These are phyloP conservation scores for Ustilago tritici DNA, from an alignment of 1,284 basidiomycete species.

Conservation along the genomic window DNA sequence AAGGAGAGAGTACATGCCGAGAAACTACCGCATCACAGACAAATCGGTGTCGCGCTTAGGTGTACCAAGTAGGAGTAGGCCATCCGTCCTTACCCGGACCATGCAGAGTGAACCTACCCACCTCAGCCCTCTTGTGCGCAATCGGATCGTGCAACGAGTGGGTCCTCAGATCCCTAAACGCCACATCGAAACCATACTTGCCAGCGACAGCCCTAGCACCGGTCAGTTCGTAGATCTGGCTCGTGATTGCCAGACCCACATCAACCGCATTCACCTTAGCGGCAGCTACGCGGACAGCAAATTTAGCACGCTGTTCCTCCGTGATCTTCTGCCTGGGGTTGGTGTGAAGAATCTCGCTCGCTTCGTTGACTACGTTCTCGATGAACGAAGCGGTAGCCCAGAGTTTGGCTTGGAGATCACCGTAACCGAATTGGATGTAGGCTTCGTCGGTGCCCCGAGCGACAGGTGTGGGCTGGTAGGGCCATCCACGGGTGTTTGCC, in stretches of 20 bases:
- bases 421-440: constrained; percentile 69
- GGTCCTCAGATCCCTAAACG: constrained; percentile 58
- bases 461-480: constrained; percentile 60
- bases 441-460: constrained; percentile 63
- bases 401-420: constrained; percentile 65
- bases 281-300: constrained; percentile 67
- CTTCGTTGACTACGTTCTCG: constrained; percentile 55
- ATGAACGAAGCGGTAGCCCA: constrained; percentile 67
- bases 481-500: constrained; percentile 68
- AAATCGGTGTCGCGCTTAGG: constrained; percentile 15
- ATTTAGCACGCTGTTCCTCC: constrained; percentile 64
- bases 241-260: constrained; percentile 66
- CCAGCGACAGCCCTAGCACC: constrained; percentile 65
- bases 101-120: constrained; percentile 61
- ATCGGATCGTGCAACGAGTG: constrained; percentile 69
- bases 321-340: constrained; percentile 53
- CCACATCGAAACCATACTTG: constrained; percentile 67
- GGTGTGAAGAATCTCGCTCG: constrained; percentile 52
- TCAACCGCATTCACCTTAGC: constrained; percentile 67
- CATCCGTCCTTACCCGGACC: constrained; percentile 62
- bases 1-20: not conserved
- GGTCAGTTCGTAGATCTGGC: constrained; percentile 66
- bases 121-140: constrained; percentile 66
- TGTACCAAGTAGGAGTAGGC: constrained; percentile 64
- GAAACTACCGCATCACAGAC: not conserved